Evolutionary conservation across 2,329 filamentous ascomycete species (phyloP).

Genomic region (Alternaria sp.): DNA sequence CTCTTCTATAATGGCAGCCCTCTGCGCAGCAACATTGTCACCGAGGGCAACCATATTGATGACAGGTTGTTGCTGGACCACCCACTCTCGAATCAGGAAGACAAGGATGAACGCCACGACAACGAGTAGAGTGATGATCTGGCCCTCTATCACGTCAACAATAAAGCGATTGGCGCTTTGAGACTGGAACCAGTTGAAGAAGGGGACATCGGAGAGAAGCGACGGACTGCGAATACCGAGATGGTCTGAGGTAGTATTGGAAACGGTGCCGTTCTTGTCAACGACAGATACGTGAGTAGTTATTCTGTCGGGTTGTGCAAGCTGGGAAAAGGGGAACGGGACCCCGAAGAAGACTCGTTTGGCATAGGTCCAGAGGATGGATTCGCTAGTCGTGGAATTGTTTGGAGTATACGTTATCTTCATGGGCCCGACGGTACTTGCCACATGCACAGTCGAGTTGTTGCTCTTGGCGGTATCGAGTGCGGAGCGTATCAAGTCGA

Average conservation of each 20-base stretch:
- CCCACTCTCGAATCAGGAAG: slow-evolving; percentile 95
- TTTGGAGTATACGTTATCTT: slow-evolving; percentile 51
- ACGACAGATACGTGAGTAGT: slow-evolving; percentile 29
- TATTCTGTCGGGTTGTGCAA: slow-evolving; percentile 24
- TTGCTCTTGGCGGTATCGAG: slow-evolving; percentile 25
- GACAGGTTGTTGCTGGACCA: slow-evolving; percentile 95
- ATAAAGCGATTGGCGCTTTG: slow-evolving; percentile 77
- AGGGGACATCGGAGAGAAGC: slow-evolving; percentile 63
- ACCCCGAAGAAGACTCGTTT: slow-evolving; percentile 51
- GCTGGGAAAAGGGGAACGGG: slow-evolving; percentile 27
- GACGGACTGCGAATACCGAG: slow-evolving; percentile 40
- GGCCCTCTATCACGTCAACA: slow-evolving; percentile 86
- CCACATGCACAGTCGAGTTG: slow-evolving; percentile 23
- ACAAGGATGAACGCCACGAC: slow-evolving; percentile 96
- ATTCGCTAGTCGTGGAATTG: slow-evolving; percentile 48
- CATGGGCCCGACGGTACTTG: slow-evolving; percentile 41
- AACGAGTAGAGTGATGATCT: slow-evolving; percentile 89
- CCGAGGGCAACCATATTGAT: slow-evolving; percentile 71
- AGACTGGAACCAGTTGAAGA: slow-evolving; percentile 60
- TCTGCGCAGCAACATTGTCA: slow-evolving; percentile 35
- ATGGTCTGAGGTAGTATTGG: slow-evolving; percentile 36
- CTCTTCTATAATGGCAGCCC: slow-evolving; percentile 35
- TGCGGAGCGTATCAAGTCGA: slow-evolving; percentile 26
- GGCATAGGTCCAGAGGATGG: slow-evolving; percentile 54
- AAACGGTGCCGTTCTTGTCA: slow-evolving; percentile 27